A percentile compares a stretch with the other conserved stretches of the same genome.
Evolutionary conservation across 176 grass and related monocot species (phyloP).

Genomic region (Guadua angustifolia): DNA sequence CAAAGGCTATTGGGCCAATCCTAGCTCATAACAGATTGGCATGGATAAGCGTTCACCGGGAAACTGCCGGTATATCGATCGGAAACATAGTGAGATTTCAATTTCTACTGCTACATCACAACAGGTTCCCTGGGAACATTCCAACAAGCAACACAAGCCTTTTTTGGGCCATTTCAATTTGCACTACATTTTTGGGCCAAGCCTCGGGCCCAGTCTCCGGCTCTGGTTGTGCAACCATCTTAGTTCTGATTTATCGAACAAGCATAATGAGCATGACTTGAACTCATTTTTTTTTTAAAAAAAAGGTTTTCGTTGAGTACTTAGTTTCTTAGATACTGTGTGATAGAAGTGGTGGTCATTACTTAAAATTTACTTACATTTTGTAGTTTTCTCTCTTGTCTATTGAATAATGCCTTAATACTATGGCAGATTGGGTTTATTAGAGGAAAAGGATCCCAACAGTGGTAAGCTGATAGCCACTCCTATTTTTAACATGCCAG

Average conservation of each 20-base stretch:
- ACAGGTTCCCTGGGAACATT: too few relatives aligned
- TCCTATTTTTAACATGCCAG: conserved; percentile 14
- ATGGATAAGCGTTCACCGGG: too few relatives aligned
- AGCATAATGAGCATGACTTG: background rate
- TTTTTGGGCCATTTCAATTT: too few relatives aligned
- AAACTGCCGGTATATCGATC: too few relatives aligned
- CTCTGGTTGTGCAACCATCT: background rate
- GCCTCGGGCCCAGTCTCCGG: too few relatives aligned
- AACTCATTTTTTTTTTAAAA: background rate
- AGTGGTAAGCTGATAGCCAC: background rate
- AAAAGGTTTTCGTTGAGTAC: background rate
- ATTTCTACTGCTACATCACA: too few relatives aligned
- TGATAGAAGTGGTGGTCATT: background rate
- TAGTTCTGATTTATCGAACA: conserved; percentile 13
- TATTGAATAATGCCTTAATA: conserved; percentile 15
- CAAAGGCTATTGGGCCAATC: too few relatives aligned
- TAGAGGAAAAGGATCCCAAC: conserved; percentile 3
- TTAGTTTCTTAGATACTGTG: background rate
- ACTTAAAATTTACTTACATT: background rate
- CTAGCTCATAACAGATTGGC: too few relatives aligned
- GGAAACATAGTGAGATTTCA: too few relatives aligned
- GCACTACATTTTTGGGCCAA: too few relatives aligned
- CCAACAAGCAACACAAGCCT: too few relatives aligned
- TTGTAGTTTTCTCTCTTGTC: background rate
- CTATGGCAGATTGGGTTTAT: background rate